Percentiles rank a stretch among this genome's conserved stretches.
Evolutionary conservation across 352 stramenopile genomes (phyloP).

Genomic region (Halophytophthora batemanensis): DNA sequence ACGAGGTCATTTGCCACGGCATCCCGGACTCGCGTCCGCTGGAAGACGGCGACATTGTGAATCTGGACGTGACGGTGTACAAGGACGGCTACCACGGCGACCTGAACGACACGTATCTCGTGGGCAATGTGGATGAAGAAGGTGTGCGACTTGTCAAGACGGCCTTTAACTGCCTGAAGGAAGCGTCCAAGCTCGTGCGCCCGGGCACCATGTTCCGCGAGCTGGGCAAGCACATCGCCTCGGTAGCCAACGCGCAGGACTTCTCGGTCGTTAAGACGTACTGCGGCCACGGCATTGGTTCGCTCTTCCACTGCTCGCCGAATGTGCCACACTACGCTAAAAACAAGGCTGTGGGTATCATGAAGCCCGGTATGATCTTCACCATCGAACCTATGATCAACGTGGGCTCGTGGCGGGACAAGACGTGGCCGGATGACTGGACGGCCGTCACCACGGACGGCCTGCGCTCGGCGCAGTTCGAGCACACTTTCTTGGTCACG

Average conservation of each 20-base stretch:
- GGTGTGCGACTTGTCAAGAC: conserved; percentile 88
- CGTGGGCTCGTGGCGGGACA: conserved; percentile 80
- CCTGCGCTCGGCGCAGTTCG: conserved; percentile 93
- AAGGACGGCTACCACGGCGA: conserved; percentile 96
- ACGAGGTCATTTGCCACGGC: conserved; percentile 95
- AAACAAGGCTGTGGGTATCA: conserved; percentile 95
- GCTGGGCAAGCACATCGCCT: conserved; percentile 91
- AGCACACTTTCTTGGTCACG: conserved; percentile 96
- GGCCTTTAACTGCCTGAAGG: conserved; percentile 90
- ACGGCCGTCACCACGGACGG: conserved; percentile 94
- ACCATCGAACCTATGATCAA: conserved; percentile 99
- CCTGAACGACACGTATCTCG: conserved; percentile 97
- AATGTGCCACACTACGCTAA: conserved; percentile 97
- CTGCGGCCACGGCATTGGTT: conserved; percentile 96
- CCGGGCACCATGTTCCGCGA: conserved; percentile 94
- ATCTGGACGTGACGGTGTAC: conserved; percentile 96
- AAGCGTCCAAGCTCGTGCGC: conserved; percentile 83
- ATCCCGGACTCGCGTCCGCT: conserved; percentile 95
- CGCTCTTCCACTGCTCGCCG: conserved; percentile 95
- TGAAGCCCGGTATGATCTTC: conserved; percentile 96
- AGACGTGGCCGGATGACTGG: conserved; percentile 96
- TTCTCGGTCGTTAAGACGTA: conserved; percentile 95
- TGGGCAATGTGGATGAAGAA: conserved; percentile 94
- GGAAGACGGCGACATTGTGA: conserved; percentile 96
- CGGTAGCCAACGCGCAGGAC: conserved; percentile 68